Evolutionary conservation across 257 asterid genomes (phyloP).

Genomic region (Solanum bulbocastanum): DNA sequence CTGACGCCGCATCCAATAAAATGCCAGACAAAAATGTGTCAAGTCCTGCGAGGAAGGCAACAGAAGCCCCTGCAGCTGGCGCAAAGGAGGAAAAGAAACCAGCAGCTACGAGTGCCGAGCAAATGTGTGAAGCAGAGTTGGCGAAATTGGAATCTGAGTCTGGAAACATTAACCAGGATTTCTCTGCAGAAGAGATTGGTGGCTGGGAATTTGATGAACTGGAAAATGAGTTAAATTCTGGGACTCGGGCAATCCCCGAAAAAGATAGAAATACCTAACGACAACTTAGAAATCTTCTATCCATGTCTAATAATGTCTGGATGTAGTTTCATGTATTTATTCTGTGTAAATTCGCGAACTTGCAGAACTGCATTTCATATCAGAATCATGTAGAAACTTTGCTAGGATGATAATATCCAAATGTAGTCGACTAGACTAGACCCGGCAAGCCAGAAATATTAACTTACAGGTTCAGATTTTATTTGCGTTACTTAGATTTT

Average conservation of each 20-base stretch:
- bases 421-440: constrained; percentile 25
- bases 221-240: constrained; percentile 62
- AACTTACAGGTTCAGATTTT: not conserved
- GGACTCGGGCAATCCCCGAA: constrained; percentile 14
- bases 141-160: constrained; percentile 83
- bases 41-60: constrained; percentile 21
- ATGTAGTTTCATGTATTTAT: constrained; percentile 3
- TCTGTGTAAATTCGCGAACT: constrained; percentile 17
- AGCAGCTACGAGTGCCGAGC: constrained; percentile 24
- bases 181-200: constrained; percentile 72
- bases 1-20: constrained; percentile 20
- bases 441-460: not conserved
- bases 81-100: constrained; percentile 18
- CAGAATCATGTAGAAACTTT: not conserved
- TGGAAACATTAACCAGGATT: constrained; percentile 56
- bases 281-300: not conserved
- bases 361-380: not conserved
- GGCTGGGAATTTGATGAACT: constrained; percentile 98
- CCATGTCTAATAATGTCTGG: not conserved
- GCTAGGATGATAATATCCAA: not conserved
- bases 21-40: constrained; percentile 19
- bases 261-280: constrained; percentile 14
- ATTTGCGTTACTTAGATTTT: not conserved
- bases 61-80: constrained; percentile 17
- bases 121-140: constrained; percentile 54